Evolutionary conservation across 768 basidiomycete genomes (phyloP).

Genomic region (Panaeolus cyanescens): DNA sequence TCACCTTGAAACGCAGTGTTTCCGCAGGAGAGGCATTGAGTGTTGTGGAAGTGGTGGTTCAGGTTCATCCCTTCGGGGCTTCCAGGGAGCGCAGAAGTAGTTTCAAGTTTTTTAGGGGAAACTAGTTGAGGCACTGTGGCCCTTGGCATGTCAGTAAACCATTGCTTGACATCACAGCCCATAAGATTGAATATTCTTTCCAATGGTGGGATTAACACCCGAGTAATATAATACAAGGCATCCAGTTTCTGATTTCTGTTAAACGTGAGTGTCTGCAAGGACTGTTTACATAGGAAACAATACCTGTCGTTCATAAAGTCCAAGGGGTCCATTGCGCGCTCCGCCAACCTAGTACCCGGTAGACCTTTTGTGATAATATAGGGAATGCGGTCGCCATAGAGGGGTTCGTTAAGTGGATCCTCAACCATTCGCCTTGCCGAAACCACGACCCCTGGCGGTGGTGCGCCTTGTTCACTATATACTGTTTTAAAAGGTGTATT

Average conservation of each 20-base stretch:
- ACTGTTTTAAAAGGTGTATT: background rate
- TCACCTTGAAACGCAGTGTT: constrained; percentile 54
- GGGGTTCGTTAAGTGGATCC: constrained; percentile 82
- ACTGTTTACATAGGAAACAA: background rate
- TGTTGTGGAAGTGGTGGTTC: constrained; percentile 73
- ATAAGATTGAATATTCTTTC: constrained; percentile 90
- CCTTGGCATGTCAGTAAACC: constrained; percentile 90
- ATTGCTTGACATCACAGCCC: constrained; percentile 82
- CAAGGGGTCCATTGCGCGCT: constrained; percentile 74
- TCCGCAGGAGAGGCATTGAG: constrained; percentile 72
- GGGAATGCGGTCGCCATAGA: constrained; percentile 92
- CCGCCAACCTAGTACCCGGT: constrained; percentile 65
- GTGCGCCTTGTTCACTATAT: constrained; percentile 75
- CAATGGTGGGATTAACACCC: constrained; percentile 86
- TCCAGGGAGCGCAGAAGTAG: constrained; percentile 13
- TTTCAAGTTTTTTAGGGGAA: constrained; percentile 30
- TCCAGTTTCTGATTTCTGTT: constrained; percentile 70
- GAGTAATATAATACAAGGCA: constrained; percentile 83
- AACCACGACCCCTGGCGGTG: constrained; percentile 90
- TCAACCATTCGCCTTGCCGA: constrained; percentile 73
- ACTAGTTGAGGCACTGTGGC: constrained; percentile 31
- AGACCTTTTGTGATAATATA: constrained; percentile 81
- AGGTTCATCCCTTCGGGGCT: constrained; percentile 52
- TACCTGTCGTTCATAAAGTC: constrained; percentile 69
- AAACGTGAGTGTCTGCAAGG: too few species aligned